Base-by-base conservation (phyloP, 495 filamentous ascomycete species). In the Podospora australis region DNA sequence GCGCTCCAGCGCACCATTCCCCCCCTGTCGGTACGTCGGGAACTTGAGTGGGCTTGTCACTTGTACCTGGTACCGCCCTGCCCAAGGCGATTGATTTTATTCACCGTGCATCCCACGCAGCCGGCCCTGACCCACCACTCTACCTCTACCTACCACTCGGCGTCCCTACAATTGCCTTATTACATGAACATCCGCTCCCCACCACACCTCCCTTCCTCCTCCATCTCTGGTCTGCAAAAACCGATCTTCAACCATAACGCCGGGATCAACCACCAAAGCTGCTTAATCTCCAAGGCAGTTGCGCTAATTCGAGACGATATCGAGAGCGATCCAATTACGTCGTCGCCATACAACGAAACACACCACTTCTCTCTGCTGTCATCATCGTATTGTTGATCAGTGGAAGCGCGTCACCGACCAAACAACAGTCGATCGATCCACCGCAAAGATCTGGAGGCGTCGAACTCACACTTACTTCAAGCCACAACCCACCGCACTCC, bases 181-280 rank as follows among this genome's bases (percentile, higher is more conserved):
- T 58, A 64, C 61, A 64, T 61, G 55, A 55, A 56, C 56, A 57
- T 55, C 55, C 49, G 47, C 59, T 59, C 60, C 61, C 61, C 61
- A 64, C 60, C 58, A 59, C 55, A 54, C 32, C 54, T 52, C 35
- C 43, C 47, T 48, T 59, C 43, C 53, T 34, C 50, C 46, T 46
- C 45, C 49, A 44, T 39, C 36, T 32, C 47, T 52, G 43, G 40
- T 39, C 50, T 41, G 46, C 49, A 55, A 36, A 26, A 49, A 56
- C 51, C 52, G 35, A 52, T 46, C 28, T 28, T 44, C 24, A 24
- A 49, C 53, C 23, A 32, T 46, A 48, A 41, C 40, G 42, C 34
- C 36, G 21, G 30, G 23, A 39, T 39, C 21, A 30, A 45, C 43
- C 21, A 42, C 44, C 16, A 36, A n/a, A 36, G n/a, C 13, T 16